Percentiles rank a stretch among this genome's conserved stretches.
phyloP scores from a whole-genome alignment of 2,329 filamentous ascomycete genomes.

The Xylaria sp. region DNA sequence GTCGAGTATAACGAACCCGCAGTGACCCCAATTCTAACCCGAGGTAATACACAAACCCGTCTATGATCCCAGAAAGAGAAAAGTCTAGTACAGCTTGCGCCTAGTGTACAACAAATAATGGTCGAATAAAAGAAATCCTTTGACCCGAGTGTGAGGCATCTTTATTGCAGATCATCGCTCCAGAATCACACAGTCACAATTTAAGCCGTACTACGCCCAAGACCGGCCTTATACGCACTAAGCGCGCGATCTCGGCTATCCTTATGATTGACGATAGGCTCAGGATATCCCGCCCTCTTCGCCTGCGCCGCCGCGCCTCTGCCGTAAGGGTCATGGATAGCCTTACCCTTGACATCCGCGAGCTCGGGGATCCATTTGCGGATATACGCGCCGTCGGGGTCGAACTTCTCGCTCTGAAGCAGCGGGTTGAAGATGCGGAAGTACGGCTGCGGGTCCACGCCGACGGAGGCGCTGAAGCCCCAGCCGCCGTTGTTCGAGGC shows the following conservation, averaged over 20 bases:
- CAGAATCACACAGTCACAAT: background rate
- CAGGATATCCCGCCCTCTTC: conserved; percentile 76
- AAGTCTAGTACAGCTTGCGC: background rate
- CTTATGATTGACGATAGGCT: conserved; percentile 80
- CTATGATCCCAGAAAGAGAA: background rate
- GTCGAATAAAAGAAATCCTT: background rate
- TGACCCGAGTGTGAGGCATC: background rate
- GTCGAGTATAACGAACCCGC: background rate
- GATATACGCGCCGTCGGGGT: conserved; percentile 82
- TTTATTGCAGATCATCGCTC: background rate
- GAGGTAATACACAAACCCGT: background rate
- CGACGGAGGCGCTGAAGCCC: conserved; percentile 59
- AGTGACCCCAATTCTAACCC: background rate
- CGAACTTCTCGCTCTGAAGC: conserved; percentile 87
- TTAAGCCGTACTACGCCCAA: conserved; percentile 60
- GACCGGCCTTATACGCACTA: conserved; percentile 74
- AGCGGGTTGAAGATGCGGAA: conserved; percentile 91
- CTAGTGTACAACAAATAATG: background rate
- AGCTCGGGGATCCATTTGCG: conserved; percentile 85
- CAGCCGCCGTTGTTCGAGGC: conserved; percentile 77
- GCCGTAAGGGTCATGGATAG: conserved; percentile 83
- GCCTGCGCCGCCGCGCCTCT: conserved; percentile 69
- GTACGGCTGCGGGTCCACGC: conserved; percentile 88
- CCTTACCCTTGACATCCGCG: conserved; percentile 69
- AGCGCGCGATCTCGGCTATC: conserved; percentile 74